Evolutionary conservation across 768 basidiomycete genomes (phyloP), one percentile per base, ranked within the genome.

Genomic region (Mycena kentingensis): DNA sequence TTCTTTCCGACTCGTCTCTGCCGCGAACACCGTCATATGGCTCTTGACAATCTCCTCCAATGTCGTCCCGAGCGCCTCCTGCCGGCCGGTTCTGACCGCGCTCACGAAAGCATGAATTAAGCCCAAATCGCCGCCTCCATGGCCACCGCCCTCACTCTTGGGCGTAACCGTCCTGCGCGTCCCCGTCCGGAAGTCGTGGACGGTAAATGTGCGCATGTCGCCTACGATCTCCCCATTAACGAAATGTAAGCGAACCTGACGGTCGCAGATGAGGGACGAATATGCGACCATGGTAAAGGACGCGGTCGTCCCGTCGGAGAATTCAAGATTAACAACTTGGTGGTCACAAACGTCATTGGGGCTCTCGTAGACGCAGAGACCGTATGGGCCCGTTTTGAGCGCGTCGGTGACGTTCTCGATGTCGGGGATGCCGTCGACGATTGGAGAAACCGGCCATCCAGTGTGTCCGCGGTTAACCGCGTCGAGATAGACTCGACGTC

Each of bases 281-380:
- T 83, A 89, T 12, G 93, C 93, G 42, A 91, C 80, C 90, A 95
- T 93, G 18, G 93, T 93, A 67, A 95, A 89, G 0, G 89, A 89
- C 12, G 81, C 89, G 0, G 93, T 94, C 25, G 82, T 77, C 15
- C 91, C 90, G 45, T 83, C 82, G 6, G 86, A 83, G 66, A 90
- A 95, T 63, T 93, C 88, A 50, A 95, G 69, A 65, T 93, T 94
- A 57, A 95, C 93, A 39, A 94, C 87, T 70, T 94, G 92, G 59
- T 95, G 85, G 69, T 95, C 92, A 61, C 88, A 90, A 41, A 95
- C 91, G 64, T 94, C 87, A 64, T 95, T 95, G 37, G 78, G 73
- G 47, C 82, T 79, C 65, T 93, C 90, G 66, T 95, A 95, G 5
- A 92, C 91, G 62, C 93, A 95, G 50, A 74, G 70, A 0, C 93